Conservation (phyloP, 768 basidiomycete species). For the Tremella mesenterica region DNA sequence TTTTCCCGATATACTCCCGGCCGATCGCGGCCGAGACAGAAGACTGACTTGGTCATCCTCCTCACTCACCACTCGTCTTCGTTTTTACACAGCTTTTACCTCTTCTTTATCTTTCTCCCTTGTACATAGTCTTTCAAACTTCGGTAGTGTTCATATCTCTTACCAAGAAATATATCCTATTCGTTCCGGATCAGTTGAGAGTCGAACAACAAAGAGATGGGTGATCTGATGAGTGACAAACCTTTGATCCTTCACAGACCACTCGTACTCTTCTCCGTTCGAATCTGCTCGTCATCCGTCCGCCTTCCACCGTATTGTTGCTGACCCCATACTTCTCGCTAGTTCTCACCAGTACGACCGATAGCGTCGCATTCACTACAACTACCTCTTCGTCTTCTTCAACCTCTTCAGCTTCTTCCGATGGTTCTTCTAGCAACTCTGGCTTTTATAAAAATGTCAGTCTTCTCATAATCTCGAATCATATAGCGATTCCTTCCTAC, state of each 20-base stretch:
- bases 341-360: background rate
- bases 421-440: background rate
- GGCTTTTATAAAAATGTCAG: background rate
- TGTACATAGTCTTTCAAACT: too few species aligned
- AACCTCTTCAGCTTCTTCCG: constrained; percentile 8
- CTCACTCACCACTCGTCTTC: too few species aligned
- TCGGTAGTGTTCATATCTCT: too few species aligned
- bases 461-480: constrained; percentile 16
- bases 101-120: too few species aligned
- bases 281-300: background rate
- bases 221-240: background rate
- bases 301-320: background rate
- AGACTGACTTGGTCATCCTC: too few species aligned
- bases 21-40: too few species aligned
- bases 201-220: background rate
- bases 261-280: background rate
- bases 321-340: background rate
- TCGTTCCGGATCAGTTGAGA: too few species aligned
- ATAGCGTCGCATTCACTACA: constrained; percentile 4
- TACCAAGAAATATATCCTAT: too few species aligned
- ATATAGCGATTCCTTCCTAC: constrained; percentile 10
- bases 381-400: constrained; percentile 10
- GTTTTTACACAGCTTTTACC: too few species aligned
- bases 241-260: background rate
- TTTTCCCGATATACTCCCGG: too few species aligned